Evolutionary conservation across 1,284 basidiomycete species (phyloP).

Genomic region (Malassezia caprae): DNA sequence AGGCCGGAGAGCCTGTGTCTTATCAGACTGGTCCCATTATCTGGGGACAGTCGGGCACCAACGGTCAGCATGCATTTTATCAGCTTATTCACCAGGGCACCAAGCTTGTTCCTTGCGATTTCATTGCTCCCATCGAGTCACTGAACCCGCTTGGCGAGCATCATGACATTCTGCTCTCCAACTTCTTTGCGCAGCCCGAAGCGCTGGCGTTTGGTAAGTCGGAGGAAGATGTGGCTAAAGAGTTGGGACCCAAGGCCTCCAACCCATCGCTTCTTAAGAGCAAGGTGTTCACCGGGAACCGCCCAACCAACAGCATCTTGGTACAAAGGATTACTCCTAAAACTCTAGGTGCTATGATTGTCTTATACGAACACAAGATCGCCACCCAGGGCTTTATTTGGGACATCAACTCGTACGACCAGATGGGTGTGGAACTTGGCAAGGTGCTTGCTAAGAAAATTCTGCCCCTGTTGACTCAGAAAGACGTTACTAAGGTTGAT

Average conservation of each 20-base stretch:
- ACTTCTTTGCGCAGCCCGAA: constrained; percentile 88
- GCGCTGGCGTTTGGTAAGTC: constrained; percentile 95
- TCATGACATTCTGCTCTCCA: constrained; percentile 91
- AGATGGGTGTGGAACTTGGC: constrained; percentile 60
- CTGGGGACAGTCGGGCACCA: constrained; percentile 96
- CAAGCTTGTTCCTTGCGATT: constrained; percentile 70
- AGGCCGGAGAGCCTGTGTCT: constrained; percentile 77
- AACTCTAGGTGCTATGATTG: constrained; percentile 76
- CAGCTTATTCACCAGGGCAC: constrained; percentile 78
- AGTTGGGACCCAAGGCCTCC: constrained; percentile 62
- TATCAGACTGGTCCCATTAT: constrained; percentile 98
- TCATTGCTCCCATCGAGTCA: constrained; percentile 84
- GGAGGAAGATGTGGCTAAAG: constrained; percentile 73
- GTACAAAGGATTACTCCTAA: constrained; percentile 85
- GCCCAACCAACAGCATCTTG: constrained; percentile 90
- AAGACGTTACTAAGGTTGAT: constrained; percentile 61
- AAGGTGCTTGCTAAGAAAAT: constrained; percentile 92
- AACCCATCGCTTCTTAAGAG: constrained; percentile 81
- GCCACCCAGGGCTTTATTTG: constrained; percentile 93
- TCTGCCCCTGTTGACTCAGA: constrained; percentile 68
- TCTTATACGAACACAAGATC: constrained; percentile 97
- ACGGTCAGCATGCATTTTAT: constrained; percentile 98
- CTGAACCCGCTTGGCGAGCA: constrained; percentile 82
- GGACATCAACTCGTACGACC: constrained; percentile 89
- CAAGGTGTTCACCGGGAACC: constrained; percentile 96